phyloP scores from a whole-genome alignment of 202 grass and related monocot genomes.

The Schoenoplectus triqueter region DNA sequence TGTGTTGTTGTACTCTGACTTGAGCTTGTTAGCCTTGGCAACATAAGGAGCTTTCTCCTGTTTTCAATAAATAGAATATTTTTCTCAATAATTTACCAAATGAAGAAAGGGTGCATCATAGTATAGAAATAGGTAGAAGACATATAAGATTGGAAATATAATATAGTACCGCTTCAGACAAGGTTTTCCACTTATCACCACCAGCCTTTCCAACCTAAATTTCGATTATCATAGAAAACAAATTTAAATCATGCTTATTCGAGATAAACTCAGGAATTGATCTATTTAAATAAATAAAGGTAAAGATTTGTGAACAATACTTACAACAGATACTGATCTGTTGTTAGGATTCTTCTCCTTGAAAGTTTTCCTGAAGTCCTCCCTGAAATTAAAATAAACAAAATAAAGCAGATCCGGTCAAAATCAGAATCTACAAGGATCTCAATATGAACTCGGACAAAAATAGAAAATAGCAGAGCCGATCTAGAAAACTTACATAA shows the following conservation, averaged over 20 bases:
- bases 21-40: slow-evolving; percentile 90
- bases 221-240: background rate
- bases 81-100: background rate
- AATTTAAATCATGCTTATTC: background rate
- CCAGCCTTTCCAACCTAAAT: slow-evolving; percentile 86
- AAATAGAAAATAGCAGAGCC: background rate
- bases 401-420: background rate
- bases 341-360: slow-evolving; percentile 99
- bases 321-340: slow-evolving; percentile 83
- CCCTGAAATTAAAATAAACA: slow-evolving; percentile 48
- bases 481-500: slow-evolving; percentile 62
- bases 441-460: background rate
- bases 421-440: background rate
- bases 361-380: slow-evolving; percentile 88
- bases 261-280: background rate
- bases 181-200: slow-evolving; percentile 91
- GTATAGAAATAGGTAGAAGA: background rate
- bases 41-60: slow-evolving; percentile 91
- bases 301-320: background rate
- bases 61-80: slow-evolving; percentile 15
- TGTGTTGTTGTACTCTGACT: slow-evolving; percentile 85
- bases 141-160: background rate
- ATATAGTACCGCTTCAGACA: slow-evolving; percentile 59
- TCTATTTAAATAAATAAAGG: background rate
- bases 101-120: background rate